Base-by-base conservation (phyloP, 257 asterid species). In the Linderniella brevidens region DNA sequence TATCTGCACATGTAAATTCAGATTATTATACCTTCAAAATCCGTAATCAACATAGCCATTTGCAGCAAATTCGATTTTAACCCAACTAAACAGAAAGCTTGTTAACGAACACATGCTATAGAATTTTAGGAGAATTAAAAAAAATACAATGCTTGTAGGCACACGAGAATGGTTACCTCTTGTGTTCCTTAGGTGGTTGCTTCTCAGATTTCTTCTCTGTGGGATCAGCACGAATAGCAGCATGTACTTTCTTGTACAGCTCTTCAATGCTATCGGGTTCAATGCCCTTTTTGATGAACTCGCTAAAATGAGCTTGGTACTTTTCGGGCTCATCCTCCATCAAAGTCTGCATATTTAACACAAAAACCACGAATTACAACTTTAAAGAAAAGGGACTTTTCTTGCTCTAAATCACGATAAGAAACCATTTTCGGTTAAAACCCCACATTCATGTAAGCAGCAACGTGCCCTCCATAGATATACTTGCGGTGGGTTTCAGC, bases 401-500 rank as follows among this genome's bases (percentile, higher is more conserved):
- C 32, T 25, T 25, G 32, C 4, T 25, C 32, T 25, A 25, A 25
- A 25, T 25, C 3, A 25, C 32, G n/a, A n/a, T n/a, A n/a, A n/a
- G n/a, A n/a, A n/a, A n/a, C n/a, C n/a, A n/a, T n/a, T n/a, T n/a
- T n/a, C n/a, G 0, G 44, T 19, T 37, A 13, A 19, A 43, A n/a
- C 50, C 80, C 41, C 47, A 79, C 95, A 29, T 70, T 70, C 93
- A 83, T 83, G 74, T 83, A 83, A n/a, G 80, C 65, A 49, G 80
- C 72, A 49, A 83, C 66, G 11, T 83, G 95, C 10, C 95, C 95
- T 5, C 95, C 95, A 49, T 65, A 80, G 41, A 83, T 68, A 76
- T 83, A 83, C 57, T 83, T 83, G 41, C 93, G 76, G 48, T 83
- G 95, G 25, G 70, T 80, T 37, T 83, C 95, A 38, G 95, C 64